Evolutionary conservation across 805 yeast species (phyloP), one percentile per base, ranked within the genome.

Genomic region (Ogataea populi-albae): DNA sequence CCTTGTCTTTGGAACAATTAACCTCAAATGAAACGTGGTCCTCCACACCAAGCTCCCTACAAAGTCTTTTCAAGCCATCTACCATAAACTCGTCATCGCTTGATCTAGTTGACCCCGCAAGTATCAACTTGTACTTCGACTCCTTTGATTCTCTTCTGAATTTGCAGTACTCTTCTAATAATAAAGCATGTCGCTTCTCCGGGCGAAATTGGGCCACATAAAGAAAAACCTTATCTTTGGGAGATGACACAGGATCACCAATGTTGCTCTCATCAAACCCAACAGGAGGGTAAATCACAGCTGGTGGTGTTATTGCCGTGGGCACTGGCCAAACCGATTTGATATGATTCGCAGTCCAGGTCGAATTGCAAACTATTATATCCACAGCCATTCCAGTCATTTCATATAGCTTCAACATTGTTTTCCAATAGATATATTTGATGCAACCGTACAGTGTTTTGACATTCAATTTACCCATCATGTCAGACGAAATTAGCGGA

Each of bases 131-230:
- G 43, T 57, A 55, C 7, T 15, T 10, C 4, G 91, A 86, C 7
- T 26, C 14, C 2, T 33, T 7, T 6, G 24, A 33, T 20, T 7
- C 24, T 6, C 23, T 31, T 19, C 80, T 47, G 48, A 80, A 86
- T 35, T 68, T 61, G 5, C 77, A 64, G 61, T 75, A 94, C 45
- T 88, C 80, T 7, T 59, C 43, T 29, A 93, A 60, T 3, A 88
- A 73, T 34, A 93, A 64, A 17, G 63, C 69, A 56, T 93, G 98
- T 43, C 98, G 75, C 61, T 93, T 93, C 57, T 93, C 99, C 1
- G 96, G 93, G 40, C 99, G 76, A 62, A 86, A 93, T 61, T 93
- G 99, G 0, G 97, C 98, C 30, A 93, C 64, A 37, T 78, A 83
- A 14, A 84, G 64, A 41, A 81, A 61, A 37, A 47, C 57, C 47